Evolutionary conservation across 2,329 filamentous ascomycete species (phyloP).

Genomic region (Exutisphaerella laricina): DNA sequence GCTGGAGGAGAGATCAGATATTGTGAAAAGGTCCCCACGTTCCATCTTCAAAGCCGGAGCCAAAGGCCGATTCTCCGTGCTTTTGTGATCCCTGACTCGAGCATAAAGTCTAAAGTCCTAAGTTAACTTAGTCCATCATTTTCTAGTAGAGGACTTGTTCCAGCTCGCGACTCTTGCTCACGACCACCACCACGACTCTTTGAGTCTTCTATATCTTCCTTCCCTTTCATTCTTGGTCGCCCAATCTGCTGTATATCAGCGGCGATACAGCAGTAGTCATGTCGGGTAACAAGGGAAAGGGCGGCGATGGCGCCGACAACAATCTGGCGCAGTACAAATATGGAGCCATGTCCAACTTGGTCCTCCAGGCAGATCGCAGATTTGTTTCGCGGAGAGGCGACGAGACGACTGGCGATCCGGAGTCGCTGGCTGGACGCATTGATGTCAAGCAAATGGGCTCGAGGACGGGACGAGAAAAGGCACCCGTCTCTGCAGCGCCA

Average conservation of each 20-base stretch:
- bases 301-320: constrained; percentile 30
- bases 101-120: too few relatives aligned
- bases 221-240: constrained; percentile 1
- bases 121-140: too few relatives aligned
- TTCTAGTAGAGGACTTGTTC: too few relatives aligned
- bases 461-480: constrained; percentile 70
- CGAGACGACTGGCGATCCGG: constrained; percentile 93
- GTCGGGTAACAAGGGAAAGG: constrained; percentile 30
- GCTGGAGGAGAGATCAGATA: too few relatives aligned
- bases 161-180: too few relatives aligned
- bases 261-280: constrained; percentile 19
- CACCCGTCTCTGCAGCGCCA: constrained; percentile 57
- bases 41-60: too few relatives aligned
- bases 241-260: neutral
- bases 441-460: constrained; percentile 93
- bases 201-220: constrained; percentile 6
- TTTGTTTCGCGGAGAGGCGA: constrained; percentile 90
- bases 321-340: constrained; percentile 37
- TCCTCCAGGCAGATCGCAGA: constrained; percentile 97
- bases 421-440: constrained; percentile 90
- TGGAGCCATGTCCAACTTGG: constrained; percentile 85
- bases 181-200: neutral
- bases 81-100: too few relatives aligned
- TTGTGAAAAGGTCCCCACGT: too few relatives aligned
- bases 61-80: too few relatives aligned